These are phyloP conservation scores for Xylaria acuta DNA, from an alignment of 495 filamentous ascomycete genomes.

Conservation along the genomic window DNA sequence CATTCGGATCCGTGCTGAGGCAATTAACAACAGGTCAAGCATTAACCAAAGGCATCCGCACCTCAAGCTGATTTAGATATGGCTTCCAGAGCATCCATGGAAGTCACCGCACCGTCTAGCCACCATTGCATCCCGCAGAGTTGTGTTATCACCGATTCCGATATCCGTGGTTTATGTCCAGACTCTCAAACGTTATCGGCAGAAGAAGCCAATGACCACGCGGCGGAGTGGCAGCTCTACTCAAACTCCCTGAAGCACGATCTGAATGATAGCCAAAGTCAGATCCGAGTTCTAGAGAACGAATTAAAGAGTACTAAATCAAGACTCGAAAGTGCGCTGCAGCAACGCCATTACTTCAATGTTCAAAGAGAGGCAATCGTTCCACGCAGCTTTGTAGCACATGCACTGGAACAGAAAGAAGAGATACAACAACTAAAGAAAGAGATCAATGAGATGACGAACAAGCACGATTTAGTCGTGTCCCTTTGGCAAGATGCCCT, in stretches of 20 bases:
- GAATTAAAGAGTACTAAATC: not conserved
- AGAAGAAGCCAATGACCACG: not conserved
- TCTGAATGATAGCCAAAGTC: not conserved
- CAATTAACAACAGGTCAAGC: not conserved
- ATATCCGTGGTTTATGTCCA: not conserved
- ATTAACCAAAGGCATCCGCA: not conserved
- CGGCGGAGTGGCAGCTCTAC: not conserved
- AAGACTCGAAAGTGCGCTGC: not conserved
- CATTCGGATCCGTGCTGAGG: no score
- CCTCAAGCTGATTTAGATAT: not conserved
- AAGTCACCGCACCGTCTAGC: not conserved
- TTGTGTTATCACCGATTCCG: not conserved
- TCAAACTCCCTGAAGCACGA: not conserved
- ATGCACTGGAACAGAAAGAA: not conserved
- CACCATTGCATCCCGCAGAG: not conserved
- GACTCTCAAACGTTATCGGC: not conserved
- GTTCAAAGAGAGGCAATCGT: not conserved
- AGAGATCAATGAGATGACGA: not conserved
- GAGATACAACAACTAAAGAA: not conserved
- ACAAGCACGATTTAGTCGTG: not conserved
- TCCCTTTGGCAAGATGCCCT: slow-evolving; percentile 6
- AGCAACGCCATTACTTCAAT: not conserved
- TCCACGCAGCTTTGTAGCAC: not conserved
- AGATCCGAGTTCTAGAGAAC: not conserved
- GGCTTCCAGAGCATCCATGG: not conserved